Conservation (phyloP, 2,329 filamentous ascomycete species). For the Cladosporium sp. region DNA sequence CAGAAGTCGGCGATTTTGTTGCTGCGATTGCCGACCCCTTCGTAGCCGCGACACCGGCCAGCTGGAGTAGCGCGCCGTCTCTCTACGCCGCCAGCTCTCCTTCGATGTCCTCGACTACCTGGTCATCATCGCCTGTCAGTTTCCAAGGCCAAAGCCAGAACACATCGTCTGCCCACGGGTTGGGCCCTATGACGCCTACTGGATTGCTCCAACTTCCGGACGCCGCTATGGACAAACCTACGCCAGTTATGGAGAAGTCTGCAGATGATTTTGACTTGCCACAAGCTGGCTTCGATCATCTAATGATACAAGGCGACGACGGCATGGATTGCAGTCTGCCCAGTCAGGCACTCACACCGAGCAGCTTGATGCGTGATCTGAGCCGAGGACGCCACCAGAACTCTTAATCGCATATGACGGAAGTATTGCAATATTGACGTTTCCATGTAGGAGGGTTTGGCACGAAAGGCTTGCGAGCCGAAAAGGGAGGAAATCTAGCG, state of each 20-base stretch:
- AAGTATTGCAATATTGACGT: background rate
- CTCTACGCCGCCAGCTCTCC: slow-evolving; percentile 15
- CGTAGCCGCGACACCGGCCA: slow-evolving; percentile 13
- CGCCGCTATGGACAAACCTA: slow-evolving; percentile 11
- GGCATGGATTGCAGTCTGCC: slow-evolving; percentile 5
- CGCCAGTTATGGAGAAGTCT: slow-evolving; percentile 7
- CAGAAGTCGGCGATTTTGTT: slow-evolving; percentile 7
- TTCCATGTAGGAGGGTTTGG: background rate
- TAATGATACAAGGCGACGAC: slow-evolving; percentile 11
- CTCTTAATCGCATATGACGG: background rate
- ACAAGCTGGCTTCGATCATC: background rate
- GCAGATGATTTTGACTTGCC: slow-evolving; percentile 6
- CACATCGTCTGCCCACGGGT: background rate
- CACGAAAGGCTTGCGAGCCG: background rate
- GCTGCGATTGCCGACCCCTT: slow-evolving; percentile 12
- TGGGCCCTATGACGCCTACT: slow-evolving; percentile 15
- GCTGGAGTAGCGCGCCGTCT: slow-evolving; percentile 13
- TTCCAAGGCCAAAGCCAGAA: slow-evolving; percentile 5
- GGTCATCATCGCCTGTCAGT: slow-evolving; percentile 11
- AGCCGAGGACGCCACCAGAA: background rate
- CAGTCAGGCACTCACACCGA: slow-evolving; percentile 8
- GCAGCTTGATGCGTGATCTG: slow-evolving; percentile 9
- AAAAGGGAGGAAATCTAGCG: background rate
- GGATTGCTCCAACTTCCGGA: slow-evolving; percentile 13
- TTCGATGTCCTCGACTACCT: slow-evolving; percentile 1